Evolutionary conservation across 2,329 filamentous ascomycete genomes (phyloP), one percentile per base, ranked within the genome.

Genomic region (Calonectria crousiana): DNA sequence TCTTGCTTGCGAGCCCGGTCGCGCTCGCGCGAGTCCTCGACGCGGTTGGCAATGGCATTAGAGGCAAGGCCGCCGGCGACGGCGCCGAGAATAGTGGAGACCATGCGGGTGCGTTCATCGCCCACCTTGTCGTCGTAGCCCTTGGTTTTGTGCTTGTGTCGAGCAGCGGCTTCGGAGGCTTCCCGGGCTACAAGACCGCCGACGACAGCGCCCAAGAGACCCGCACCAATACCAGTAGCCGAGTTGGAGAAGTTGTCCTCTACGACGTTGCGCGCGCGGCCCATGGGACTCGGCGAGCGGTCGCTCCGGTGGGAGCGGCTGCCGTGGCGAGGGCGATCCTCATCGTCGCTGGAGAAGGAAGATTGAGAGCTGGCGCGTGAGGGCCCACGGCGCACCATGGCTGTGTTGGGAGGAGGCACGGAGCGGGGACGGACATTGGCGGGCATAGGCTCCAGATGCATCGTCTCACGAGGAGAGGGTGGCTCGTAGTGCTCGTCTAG

Each of bases 51-150:
- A 44, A 89, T 79, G 18, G 87, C 88, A 68, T 89, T 91, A 16
- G 89, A 89, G 6, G 89, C 89, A 13, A 91, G 84, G 4, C 89
- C 89, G 3, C 89, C 89, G 0, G 90, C 89, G 4, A 90, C 88
- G 1, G 89, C 90, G 2, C 90, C 89, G 4, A 91, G 84, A 13
- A 91, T 82, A 13, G 90, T 90, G 4, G 88, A 87, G 20, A 90
- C 80, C n/a, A 82, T 79, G 36, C 81, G 81, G 41, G 81, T 81
- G n/a, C 82, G 83, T 60, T 83, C 81, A 38, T 83, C 78, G 5
- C 77, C 72, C 60, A 77, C 75, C 10, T 79, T 74, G 34, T 75
- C 80, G 30, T 79, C 80, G 62, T 81, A 81, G 38, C 81, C 79
- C 56, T 76, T 76, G 13, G 74, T 70, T 72, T 80, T 78, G 76